Conservation (phyloP, 129 eudicot genomes). For the Gnaphalium uliginosum region DNA sequence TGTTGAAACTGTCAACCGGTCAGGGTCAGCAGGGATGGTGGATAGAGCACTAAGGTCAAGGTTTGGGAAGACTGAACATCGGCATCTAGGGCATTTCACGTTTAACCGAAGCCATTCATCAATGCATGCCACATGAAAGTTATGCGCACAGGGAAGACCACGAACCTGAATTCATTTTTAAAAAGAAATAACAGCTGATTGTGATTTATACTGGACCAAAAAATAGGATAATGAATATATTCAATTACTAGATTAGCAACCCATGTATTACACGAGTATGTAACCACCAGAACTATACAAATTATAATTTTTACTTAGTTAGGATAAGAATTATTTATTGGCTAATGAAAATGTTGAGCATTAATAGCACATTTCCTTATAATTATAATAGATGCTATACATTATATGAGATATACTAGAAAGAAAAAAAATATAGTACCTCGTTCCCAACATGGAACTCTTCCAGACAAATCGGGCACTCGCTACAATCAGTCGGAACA, state of each 20-base stretch:
- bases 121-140: slow-evolving; percentile 97
- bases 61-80: slow-evolving; percentile 93
- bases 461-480: slow-evolving; percentile 96
- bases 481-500: slow-evolving; percentile 96
- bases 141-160: slow-evolving; percentile 98
- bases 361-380: neutral
- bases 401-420: neutral
- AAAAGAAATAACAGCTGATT: slow-evolving; percentile 1
- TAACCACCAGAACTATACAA: too few relatives aligned
- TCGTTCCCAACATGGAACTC: slow-evolving; percentile 93
- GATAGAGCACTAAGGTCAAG: slow-evolving; percentile 96
- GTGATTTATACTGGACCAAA: neutral
- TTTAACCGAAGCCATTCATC: slow-evolving; percentile 97
- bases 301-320: neutral
- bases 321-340: too few relatives aligned
- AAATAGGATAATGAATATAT: neutral
- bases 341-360: neutral
- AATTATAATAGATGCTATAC: too few relatives aligned
- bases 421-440: slow-evolving; percentile 41
- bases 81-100: slow-evolving; percentile 97
- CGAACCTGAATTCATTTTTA: slow-evolving; percentile 63
- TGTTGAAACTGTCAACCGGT: slow-evolving; percentile 58
- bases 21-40: slow-evolving; percentile 69
- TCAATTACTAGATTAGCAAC: too few relatives aligned
- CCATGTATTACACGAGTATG: too few relatives aligned